phyloP scores from a whole-genome alignment of 2,329 filamentous ascomycete species.

The Calonectria pseudoreteaudii region DNA sequence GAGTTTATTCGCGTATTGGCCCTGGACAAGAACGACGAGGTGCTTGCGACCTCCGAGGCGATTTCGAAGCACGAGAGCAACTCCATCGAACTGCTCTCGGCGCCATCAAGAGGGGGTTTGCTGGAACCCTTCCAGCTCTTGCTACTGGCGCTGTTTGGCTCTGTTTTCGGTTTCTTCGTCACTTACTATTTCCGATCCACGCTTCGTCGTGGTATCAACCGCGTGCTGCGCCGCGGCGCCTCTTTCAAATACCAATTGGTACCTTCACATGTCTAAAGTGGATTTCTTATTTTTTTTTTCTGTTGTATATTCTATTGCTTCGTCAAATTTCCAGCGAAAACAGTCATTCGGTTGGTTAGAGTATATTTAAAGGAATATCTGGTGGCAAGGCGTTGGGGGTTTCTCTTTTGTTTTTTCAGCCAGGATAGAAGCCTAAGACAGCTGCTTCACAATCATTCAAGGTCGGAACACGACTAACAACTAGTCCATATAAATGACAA shows the following conservation, averaged over 20 bases:
- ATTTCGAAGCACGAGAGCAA: conserved; percentile 27
- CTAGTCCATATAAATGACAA: not conserved
- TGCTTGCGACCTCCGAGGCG: conserved; percentile 43
- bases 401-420: not conserved
- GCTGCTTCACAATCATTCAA: not conserved
- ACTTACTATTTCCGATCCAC: conserved; percentile 25
- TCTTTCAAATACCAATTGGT: conserved; percentile 31
- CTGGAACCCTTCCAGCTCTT: conserved; percentile 30
- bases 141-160: conserved; percentile 14
- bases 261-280: conserved; percentile 15
- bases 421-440: not conserved
- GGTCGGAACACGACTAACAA: not conserved
- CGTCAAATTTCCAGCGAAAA: not conserved
- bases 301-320: not conserved
- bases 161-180: not conserved
- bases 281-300: not conserved
- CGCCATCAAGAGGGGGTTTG: conserved; percentile 22
- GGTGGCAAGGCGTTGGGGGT: conserved; percentile 5
- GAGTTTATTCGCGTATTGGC: conserved; percentile 37
- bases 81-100: conserved; percentile 20
- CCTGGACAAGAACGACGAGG: conserved; percentile 30
- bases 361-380: not conserved
- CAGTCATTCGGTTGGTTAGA: not conserved
- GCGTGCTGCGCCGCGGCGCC: conserved; percentile 21
- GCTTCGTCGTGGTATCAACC: conserved; percentile 30